phyloP scores from a whole-genome alignment of 305 asterid genomes.

The Solanum chacoense region DNA sequence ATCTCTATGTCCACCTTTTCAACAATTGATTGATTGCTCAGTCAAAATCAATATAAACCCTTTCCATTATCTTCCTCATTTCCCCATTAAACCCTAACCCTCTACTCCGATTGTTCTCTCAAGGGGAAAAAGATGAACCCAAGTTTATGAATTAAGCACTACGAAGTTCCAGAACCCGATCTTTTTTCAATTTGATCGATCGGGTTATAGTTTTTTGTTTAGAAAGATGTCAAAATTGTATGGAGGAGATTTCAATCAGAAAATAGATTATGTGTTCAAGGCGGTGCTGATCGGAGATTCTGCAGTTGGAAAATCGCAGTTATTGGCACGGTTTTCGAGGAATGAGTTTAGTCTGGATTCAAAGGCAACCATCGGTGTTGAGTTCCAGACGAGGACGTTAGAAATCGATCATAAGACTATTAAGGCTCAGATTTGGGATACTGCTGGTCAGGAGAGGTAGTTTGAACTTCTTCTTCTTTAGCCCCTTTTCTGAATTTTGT shows the following conservation, averaged over 20 bases:
- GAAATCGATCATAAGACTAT: constrained; percentile 47
- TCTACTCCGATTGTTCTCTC: neutral
- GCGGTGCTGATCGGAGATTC: constrained; percentile 70
- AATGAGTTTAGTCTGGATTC: constrained; percentile 69
- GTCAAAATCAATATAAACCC: neutral
- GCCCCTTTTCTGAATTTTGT: neutral
- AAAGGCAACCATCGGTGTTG: constrained; percentile 72
- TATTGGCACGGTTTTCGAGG: constrained; percentile 56
- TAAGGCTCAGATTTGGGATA: constrained; percentile 91
- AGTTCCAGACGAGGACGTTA: constrained; percentile 66
- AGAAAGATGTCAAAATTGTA: constrained; percentile 38
- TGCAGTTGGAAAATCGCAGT: constrained; percentile 76
- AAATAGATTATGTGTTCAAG: constrained; percentile 67
- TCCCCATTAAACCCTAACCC: constrained; percentile 1
- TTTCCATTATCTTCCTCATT: neutral
- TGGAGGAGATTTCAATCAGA: constrained; percentile 48
- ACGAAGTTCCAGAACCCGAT: neutral
- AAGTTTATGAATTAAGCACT: neutral
- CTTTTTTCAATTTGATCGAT: neutral
- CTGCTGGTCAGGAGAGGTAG: constrained; percentile 83
- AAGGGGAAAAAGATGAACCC: neutral
- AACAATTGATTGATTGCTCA: neutral
- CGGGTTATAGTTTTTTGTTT: neutral
- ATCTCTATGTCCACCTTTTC: neutral
- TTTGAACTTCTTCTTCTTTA: neutral